phyloP scores from a whole-genome alignment of 2,329 filamentous ascomycete species.

The Apiospora phragmitis region DNA sequence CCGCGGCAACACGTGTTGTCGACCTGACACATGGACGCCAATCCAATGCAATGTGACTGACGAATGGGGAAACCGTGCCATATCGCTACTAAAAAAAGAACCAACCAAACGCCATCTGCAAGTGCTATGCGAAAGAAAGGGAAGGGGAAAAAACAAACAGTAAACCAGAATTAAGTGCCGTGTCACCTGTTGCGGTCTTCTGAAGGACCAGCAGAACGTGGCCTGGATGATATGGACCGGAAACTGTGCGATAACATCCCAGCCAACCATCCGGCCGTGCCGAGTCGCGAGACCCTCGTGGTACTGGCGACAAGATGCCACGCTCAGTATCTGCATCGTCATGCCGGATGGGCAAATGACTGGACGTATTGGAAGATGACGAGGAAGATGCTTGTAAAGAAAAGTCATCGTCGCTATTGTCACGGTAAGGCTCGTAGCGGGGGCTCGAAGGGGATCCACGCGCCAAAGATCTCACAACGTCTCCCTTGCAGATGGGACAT shows the following conservation, averaged over 20 bases:
- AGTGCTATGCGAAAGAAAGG: conserved; percentile 5
- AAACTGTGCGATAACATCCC: conserved; percentile 33
- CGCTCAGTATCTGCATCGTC: conserved; percentile 44
- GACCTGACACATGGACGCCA: background rate
- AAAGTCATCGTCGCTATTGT: conserved; percentile 49
- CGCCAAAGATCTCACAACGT: conserved; percentile 76
- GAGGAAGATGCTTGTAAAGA: conserved; percentile 18
- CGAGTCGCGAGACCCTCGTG: background rate
- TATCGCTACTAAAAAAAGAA: background rate
- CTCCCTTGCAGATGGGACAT: conserved; percentile 98
- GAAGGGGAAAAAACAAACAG: background rate
- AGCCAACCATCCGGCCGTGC: background rate
- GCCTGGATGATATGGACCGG: conserved; percentile 19
- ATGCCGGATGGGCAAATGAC: background rate
- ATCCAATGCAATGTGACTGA: conserved; percentile 3
- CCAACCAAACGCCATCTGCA: conserved; percentile 6
- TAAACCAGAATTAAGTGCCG: background rate
- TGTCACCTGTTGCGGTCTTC: conserved; percentile 19
- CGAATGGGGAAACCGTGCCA: background rate
- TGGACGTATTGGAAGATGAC: conserved; percentile 22
- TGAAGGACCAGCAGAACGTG: background rate
- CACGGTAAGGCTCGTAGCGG: conserved; percentile 56
- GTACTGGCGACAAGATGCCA: conserved; percentile 31
- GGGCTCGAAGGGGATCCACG: conserved; percentile 52
- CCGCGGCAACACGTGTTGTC: background rate